Conservation (phyloP, 1,284 basidiomycete genomes). For the Ceratobasidium sp. region DNA sequence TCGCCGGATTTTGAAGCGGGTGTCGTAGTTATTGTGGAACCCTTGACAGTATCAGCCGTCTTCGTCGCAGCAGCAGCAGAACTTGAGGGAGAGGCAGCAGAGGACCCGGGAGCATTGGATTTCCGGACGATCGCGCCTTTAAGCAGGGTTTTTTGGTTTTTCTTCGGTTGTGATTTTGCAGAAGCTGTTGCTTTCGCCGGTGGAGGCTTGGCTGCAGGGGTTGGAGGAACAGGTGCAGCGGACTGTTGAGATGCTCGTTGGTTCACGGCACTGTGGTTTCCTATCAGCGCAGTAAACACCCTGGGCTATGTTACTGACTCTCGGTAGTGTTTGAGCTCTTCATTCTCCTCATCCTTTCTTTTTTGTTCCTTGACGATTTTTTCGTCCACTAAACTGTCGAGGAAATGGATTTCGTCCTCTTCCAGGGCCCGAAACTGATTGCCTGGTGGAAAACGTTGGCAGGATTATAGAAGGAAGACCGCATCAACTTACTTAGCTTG, state of each 20-base stretch:
- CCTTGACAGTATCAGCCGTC: no score
- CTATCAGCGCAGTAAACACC: background rate
- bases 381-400: constrained; percentile 79
- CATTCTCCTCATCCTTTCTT: constrained; percentile 76
- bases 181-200: constrained; percentile 41
- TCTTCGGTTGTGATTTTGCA: constrained; percentile 41
- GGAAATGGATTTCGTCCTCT: constrained; percentile 88
- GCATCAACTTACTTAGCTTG: constrained; percentile 68
- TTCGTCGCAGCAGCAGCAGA: background rate
- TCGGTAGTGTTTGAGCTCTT: constrained; percentile 78
- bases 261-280: constrained; percentile 68
- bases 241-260: constrained; percentile 63
- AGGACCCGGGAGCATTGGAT: constrained; percentile 11
- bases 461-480: constrained; percentile 37
- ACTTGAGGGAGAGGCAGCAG: background rate
- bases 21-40: background rate
- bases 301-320: constrained; percentile 58
- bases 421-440: constrained; percentile 92
- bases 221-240: constrained; percentile 52
- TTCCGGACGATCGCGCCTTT: constrained; percentile 71
- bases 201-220: constrained; percentile 47
- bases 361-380: constrained; percentile 76
- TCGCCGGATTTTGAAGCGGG: background rate
- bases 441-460: constrained; percentile 53
- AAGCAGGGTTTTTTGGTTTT: constrained; percentile 49